Base-by-base conservation (phyloP, 441 rosid species). In the Mallotus repandus region DNA sequence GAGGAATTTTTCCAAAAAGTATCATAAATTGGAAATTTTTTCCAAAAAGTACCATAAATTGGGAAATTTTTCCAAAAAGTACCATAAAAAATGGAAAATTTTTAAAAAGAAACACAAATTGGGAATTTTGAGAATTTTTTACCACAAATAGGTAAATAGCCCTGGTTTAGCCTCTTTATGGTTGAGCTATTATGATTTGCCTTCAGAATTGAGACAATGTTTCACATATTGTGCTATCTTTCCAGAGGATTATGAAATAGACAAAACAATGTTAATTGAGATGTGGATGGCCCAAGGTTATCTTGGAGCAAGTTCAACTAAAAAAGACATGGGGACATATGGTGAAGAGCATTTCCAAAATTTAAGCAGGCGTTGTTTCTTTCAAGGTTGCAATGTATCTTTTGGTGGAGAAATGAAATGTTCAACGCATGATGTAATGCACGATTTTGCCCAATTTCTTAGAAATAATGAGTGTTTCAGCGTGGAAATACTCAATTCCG, bases 281-380 rank as follows among this genome's bases (percentile, higher is more conserved):
- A 13, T 58, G 21, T 74, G 71, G 76, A 74, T 74, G 76, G 76
- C 58, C 45, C 59, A 67, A 1, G 71, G 71, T 29, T 67, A 58
- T 60, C 60, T 74, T 16, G 35, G 43, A 10, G 52, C 19, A 57
- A 58, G 13, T 32, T 14, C 3, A 18, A 56, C 22, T 2, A 4
- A 2, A 45, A 32, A 67, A 14, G 25, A 50, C 22, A 57, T 63
- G 55, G 61, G 50, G 50, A 55, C 13, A 49, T 49, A 6, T 21
- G 66, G 72, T 12, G n/a, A 49, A 0, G 15, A 66, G 66, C 41
- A 14, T 19, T 66, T 74, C 15, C 57, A 74, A 19, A 9, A 38
- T 49, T 48, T 74, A 50, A 59, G 9, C 9, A 49, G 53, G 0
- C 35, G 25, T 49, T 74, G 21, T 48, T 48, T 74, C 25, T 56